Base-by-base conservation (phyloP, 2,329 filamentous ascomycete species). In the Claviceps digitariae region DNA sequence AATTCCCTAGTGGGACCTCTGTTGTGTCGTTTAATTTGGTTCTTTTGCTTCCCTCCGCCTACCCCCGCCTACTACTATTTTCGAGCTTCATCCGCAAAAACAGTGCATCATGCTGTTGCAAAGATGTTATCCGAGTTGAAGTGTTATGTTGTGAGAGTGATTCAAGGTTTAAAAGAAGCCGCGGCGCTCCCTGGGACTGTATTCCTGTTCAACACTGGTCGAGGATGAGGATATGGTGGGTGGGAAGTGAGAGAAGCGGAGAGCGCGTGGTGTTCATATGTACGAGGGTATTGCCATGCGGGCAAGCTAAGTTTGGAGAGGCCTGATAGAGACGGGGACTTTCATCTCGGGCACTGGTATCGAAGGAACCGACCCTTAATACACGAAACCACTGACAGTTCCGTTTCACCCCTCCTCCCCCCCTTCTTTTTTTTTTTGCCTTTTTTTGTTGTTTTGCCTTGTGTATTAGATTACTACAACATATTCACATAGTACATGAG, bases 381-480 rank as follows among this genome's bases (percentile, higher is more conserved):
- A 52, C 43, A 49, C 45, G 53, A 15, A 25, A 25, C n/a, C 49
- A 12, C 23, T 15, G 43, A 5, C 23, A 3, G 15, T 38, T 17
- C 13, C 15, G 4, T 17, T 46, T 17, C 25, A 15, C 23, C 9
- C 9, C 17, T 46, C 8, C 9, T 10, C 15, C 27, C n/a, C 6
- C 1, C 6, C 13, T 12, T 43, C 25, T 25, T 45, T 45, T 45
- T 17, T 44, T 44, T 23, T 25, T 25, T 12, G 1, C 3, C 10
- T 46, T 17, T 45, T 25, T 25, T 45, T 7, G 2, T 20, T 41
- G 53, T 55, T 52, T 55, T 51, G 51, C 29, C 23, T 50, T 52
- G 57, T 64, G 62, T 64, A 64, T 54, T 59, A 62, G 60, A 61
- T 63, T 58, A 36, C 51, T 56, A 54, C 41, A 34, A 27, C 41